Evolutionary conservation across 768 basidiomycete genomes (phyloP), one percentile per base, ranked within the genome.

Genomic region (Tylopilus cervinicoccineus): DNA sequence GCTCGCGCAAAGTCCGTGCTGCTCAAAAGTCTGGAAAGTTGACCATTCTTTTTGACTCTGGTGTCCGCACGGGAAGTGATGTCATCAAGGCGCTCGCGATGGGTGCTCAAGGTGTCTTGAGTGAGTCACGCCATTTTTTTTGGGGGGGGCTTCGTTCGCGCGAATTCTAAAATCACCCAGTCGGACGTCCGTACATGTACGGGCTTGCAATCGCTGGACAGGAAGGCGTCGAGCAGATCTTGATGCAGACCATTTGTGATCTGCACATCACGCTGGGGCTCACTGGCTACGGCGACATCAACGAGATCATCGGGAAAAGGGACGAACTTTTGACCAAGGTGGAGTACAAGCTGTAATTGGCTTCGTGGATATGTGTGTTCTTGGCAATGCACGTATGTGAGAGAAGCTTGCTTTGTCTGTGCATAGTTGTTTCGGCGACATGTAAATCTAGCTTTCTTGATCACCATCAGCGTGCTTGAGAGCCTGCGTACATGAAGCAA

Each of bases 21-120:
- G 85, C 86, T 0, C 86, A 88, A 60, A 58, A 59, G 4, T 65
- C 74, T 12, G 86, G 86, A 2, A 77, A 79, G 45, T 65, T 91
- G 38, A 84, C 86, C 1, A 67, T 93, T 12, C 69, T 94, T 2
- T 90, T 66, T 38, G 65, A 66, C 36, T 91, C 83, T 43, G 90
- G 92, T 7, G 84, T 93, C 50, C 80, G 92, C 37, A 87, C 84
- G 0, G 92, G 88, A 11, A 79, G 81, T 37, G 93, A 95, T 53
- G 79, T 93, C 38, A 74, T 91, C 66, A 88, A 89, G 65, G 92
- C 93, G 0, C 67, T 93, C 24, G 90, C 90, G 1, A 73, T 94
- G 0, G 91, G 93, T 34, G 92, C 93, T 8, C 84, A 93, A 56
- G 89, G 73, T 8, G 82, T 93, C 14, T 64, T 93, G 17, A 72